phyloP scores from a whole-genome alignment of 2,329 filamentous ascomycete species.

The Xylariaceae sp. region DNA sequence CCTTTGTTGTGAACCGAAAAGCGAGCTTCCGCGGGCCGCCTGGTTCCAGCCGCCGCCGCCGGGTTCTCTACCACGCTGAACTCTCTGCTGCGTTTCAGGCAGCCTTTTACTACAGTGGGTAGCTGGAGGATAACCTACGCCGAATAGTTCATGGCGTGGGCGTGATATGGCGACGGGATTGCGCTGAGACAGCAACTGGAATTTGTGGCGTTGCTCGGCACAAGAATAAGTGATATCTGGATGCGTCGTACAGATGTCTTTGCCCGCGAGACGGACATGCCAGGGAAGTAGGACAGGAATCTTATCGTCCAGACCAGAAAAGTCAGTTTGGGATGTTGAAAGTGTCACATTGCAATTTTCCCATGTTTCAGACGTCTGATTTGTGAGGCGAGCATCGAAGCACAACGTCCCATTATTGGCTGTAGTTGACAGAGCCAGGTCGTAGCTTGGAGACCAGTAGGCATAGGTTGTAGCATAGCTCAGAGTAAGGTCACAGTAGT shows the following conservation, averaged over 20 bases:
- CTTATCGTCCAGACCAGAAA: conserved; percentile 49
- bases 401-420: conserved; percentile 47
- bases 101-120: no score
- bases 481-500: conserved; percentile 45
- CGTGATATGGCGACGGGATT: conserved; percentile 21
- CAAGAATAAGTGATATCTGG: conserved; percentile 31
- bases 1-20: no score
- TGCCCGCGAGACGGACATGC: conserved; percentile 46
- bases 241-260: conserved; percentile 4
- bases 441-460: conserved; percentile 58
- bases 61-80: no score
- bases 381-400: conserved; percentile 60
- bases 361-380: conserved; percentile 62
- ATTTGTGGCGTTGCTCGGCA: conserved; percentile 33
- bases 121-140: no score
- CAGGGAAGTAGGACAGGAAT: conserved; percentile 53
- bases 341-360: conserved; percentile 54
- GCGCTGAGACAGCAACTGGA: conserved; percentile 12
- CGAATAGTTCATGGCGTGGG: conserved; percentile 32
- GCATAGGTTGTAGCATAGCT: conserved; percentile 56
- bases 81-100: no score
- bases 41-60: no score
- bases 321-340: conserved; percentile 59
- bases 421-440: conserved; percentile 56
- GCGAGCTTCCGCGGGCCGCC: no score